These are phyloP conservation scores for Colletotrichum agaves DNA, from an alignment of 2,329 filamentous ascomycete genomes.

Conservation along the genomic window DNA sequence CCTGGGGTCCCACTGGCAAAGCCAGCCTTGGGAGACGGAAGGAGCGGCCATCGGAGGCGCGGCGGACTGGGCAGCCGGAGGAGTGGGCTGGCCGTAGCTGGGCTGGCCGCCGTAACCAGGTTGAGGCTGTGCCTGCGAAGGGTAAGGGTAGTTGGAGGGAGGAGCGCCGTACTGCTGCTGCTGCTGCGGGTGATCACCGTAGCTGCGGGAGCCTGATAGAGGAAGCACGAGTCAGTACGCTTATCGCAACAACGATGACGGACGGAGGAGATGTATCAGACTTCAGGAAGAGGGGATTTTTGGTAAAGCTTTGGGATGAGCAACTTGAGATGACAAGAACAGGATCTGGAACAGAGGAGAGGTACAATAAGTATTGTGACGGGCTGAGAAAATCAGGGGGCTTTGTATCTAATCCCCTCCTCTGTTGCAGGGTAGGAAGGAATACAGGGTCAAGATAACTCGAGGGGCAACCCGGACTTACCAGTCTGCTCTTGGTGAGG, in stretches of 20 bases:
- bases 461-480: slow-evolving; percentile 9
- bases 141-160: slow-evolving; percentile 37
- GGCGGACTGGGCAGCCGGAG: slow-evolving; percentile 45
- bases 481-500: slow-evolving; percentile 38
- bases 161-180: slow-evolving; percentile 39
- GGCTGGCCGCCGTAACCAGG: slow-evolving; percentile 35
- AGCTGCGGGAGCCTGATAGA: slow-evolving; percentile 30
- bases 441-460: neutral
- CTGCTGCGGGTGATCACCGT: slow-evolving; percentile 38
- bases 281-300: neutral
- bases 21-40: slow-evolving; percentile 68
- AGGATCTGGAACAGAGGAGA: neutral
- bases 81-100: slow-evolving; percentile 33
- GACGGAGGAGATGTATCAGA: neutral
- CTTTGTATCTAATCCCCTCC: neutral
- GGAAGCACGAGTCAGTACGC: slow-evolving; percentile 32
- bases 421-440: neutral
- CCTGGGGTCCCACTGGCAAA: slow-evolving; percentile 69
- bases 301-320: neutral
- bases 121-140: slow-evolving; percentile 37
- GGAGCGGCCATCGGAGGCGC: slow-evolving; percentile 44
- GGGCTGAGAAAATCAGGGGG: neutral
- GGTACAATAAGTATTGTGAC: neutral
- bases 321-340: neutral
- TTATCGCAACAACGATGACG: slow-evolving; percentile 31